Conservation (phyloP, 768 basidiomycete species). For the Russula foetens region DNA sequence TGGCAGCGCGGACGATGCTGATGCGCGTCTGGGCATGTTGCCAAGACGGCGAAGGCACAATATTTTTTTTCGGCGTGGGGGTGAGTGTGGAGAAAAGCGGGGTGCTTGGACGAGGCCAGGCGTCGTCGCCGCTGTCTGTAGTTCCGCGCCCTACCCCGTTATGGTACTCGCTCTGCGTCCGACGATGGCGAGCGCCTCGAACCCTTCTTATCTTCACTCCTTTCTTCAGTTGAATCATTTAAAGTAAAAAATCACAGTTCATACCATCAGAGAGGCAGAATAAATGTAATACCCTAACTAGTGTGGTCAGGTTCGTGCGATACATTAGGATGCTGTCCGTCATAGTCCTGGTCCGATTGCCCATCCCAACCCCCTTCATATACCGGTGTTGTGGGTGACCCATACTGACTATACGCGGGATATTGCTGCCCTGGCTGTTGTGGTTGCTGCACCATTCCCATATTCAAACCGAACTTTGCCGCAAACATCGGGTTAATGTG, state of each 20-base stretch:
- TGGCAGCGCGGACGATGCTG: constrained; percentile 2
- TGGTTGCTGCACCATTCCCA: constrained; percentile 24
- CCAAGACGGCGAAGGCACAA: not conserved
- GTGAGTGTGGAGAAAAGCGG: not conserved
- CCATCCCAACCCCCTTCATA: constrained; percentile 10
- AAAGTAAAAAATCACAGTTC: too few relatives aligned
- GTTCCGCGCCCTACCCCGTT: constrained; percentile 11
- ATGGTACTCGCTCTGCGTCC: constrained; percentile 8
- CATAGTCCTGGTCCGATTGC: constrained; percentile 1
- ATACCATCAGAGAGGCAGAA: not conserved
- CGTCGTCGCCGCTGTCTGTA: constrained; percentile 12
- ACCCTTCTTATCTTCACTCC: too few relatives aligned
- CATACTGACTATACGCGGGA: constrained; percentile 10
- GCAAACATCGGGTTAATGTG: constrained; percentile 83
- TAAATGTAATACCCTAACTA: not conserved
- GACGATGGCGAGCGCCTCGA: not conserved
- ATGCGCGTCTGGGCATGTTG: constrained; percentile 16
- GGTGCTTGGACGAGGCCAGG: not conserved
- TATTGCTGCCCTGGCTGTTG: constrained; percentile 19
- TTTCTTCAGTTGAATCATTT: too few relatives aligned
- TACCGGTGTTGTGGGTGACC: not conserved
- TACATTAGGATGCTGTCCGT: not conserved
- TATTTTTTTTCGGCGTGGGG: not conserved
- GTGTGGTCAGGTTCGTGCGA: not conserved
- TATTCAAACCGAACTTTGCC: constrained; percentile 47